Evolutionary conservation across 2,329 filamentous ascomycete species (phyloP).

Genomic region (Talaromyces rugulosus): DNA sequence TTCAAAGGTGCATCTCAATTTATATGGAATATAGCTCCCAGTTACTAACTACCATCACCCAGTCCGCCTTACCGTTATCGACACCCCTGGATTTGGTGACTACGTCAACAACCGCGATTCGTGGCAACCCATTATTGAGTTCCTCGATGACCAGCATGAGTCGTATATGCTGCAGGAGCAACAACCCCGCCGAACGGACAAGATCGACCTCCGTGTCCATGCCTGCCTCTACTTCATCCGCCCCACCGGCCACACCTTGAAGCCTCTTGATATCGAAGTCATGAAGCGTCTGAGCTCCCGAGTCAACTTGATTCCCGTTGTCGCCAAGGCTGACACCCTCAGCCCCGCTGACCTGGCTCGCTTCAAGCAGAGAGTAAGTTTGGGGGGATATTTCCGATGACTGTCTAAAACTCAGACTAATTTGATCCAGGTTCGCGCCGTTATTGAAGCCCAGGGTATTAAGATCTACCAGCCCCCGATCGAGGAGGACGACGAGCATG

Average conservation of each 20-base stretch:
- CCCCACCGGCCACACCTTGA: slow-evolving; percentile 95
- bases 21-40: background rate
- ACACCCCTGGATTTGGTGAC: slow-evolving; percentile 98
- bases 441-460: slow-evolving; percentile 97
- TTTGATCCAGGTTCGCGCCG: slow-evolving; percentile 70
- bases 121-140: slow-evolving; percentile 99
- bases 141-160: slow-evolving; percentile 99
- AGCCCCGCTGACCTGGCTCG: slow-evolving; percentile 85
- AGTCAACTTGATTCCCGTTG: slow-evolving; percentile 96
- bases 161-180: slow-evolving; percentile 99
- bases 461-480: slow-evolving; percentile 98
- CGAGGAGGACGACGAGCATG: slow-evolving; percentile 96
- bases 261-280: slow-evolving; percentile 98
- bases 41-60: slow-evolving; percentile 7
- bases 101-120: slow-evolving; percentile 99
- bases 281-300: slow-evolving; percentile 99
- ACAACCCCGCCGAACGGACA: slow-evolving; percentile 94
- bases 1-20: slow-evolving; percentile 79
- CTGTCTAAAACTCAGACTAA: slow-evolving; percentile 20
- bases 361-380: slow-evolving; percentile 85
- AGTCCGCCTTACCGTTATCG: slow-evolving; percentile 98
- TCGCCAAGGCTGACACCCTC: slow-evolving; percentile 97
- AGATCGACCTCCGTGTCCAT: slow-evolving; percentile 98
- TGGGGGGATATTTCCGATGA: background rate
- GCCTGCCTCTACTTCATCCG: slow-evolving; percentile 99